Evolutionary conservation across 768 basidiomycete species (phyloP).

Genomic region (Lactarius trivialis): DNA sequence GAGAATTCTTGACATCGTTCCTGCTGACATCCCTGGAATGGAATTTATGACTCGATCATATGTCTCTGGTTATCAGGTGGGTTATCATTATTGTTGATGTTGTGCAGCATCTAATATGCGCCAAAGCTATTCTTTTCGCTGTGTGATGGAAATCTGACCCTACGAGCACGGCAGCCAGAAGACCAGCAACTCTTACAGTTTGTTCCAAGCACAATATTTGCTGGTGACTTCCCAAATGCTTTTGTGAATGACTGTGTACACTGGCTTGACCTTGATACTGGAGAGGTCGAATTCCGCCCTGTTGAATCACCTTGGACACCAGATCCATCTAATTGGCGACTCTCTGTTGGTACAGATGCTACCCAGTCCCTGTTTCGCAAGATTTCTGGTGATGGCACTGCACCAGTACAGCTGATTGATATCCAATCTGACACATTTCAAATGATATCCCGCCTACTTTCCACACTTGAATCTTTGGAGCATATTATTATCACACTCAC

Average conservation of each 20-base stretch:
- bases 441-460: neutral
- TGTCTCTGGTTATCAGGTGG: constrained; percentile 1
- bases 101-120: neutral
- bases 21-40: neutral
- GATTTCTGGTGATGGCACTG: neutral
- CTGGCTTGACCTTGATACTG: constrained; percentile 29
- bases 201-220: constrained; percentile 30
- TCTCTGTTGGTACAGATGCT: neutral
- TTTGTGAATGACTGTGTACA: constrained; percentile 19
- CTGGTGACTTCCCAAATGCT: constrained; percentile 28
- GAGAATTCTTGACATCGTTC: neutral
- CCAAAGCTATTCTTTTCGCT: neutral
- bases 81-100: neutral
- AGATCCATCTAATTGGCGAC: constrained; percentile 28
- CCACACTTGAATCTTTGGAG: neutral
- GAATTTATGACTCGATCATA: constrained; percentile 1
- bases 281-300: constrained; percentile 31
- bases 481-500: neutral
- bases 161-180: neutral
- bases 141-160: neutral
- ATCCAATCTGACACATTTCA: neutral
- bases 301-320: constrained; percentile 27
- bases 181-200: constrained; percentile 23
- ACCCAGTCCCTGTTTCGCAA: neutral
- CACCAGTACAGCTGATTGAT: neutral